These are phyloP conservation scores for Aspergillus leporis DNA, from an alignment of 495 filamentous ascomycete genomes.

Conservation along the genomic window DNA sequence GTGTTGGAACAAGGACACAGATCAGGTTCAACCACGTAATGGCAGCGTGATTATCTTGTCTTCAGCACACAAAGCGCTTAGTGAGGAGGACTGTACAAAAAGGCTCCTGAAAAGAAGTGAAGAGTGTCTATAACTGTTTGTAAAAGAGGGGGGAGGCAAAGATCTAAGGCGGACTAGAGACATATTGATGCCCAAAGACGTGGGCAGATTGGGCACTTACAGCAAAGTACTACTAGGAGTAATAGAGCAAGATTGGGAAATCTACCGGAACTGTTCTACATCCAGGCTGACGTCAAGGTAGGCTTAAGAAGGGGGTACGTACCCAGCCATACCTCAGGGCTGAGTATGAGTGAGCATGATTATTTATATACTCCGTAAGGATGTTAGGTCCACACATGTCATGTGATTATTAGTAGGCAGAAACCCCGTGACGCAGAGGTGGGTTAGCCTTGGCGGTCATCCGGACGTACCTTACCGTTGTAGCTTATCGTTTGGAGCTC, in stretches of 20 bases:
- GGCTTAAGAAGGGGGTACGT: not conserved
- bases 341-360: no score
- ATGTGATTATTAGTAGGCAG: slow-evolving; percentile 17
- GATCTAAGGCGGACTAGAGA: not conserved
- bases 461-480: not conserved
- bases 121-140: not conserved
- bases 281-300: not conserved
- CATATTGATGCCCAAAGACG: slow-evolving; percentile 7
- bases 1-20: not conserved
- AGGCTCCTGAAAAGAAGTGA: not conserved
- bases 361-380: not conserved
- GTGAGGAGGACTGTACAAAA: not conserved
- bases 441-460: slow-evolving; percentile 10
- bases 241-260: not conserved
- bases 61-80: not conserved
- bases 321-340: not conserved
- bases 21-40: not conserved
- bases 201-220: slow-evolving; percentile 10
- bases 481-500: slow-evolving; percentile 2
- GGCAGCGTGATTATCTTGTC: not conserved
- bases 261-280: not conserved
- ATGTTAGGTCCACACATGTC: slow-evolving; percentile 1
- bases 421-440: slow-evolving; percentile 21
- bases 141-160: not conserved
- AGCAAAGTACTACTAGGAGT: not conserved